Evolutionary conservation across 2,329 filamentous ascomycete species (phyloP).

Genomic region (Botrytis hyacinthi): DNA sequence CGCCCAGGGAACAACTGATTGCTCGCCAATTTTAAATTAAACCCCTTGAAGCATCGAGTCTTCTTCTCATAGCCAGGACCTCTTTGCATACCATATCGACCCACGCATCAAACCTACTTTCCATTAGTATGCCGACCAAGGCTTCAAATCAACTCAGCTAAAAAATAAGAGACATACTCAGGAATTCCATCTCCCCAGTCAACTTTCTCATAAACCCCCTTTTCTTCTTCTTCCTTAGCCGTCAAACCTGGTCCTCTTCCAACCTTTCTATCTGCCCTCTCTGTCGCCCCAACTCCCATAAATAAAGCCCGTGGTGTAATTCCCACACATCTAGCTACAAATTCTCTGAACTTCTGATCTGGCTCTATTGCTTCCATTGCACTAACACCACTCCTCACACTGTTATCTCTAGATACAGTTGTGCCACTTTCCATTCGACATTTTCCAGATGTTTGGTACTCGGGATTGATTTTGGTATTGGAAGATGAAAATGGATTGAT

Average conservation of each 20-base stretch:
- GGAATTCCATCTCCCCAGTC: slow-evolving; percentile 4
- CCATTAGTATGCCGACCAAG: not conserved
- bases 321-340: slow-evolving; percentile 7
- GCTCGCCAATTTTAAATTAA: not conserved
- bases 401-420: not conserved
- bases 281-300: slow-evolving; percentile 10
- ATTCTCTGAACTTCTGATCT: slow-evolving; percentile 11
- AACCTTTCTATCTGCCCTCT: not conserved
- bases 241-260: slow-evolving; percentile 7
- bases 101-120: slow-evolving; percentile 3
- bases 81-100: slow-evolving; percentile 19
- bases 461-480: not conserved
- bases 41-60: slow-evolving; percentile 6
- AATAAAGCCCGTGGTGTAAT: not conserved
- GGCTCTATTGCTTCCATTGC: slow-evolving; percentile 1
- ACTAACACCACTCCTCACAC: not conserved
- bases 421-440: not conserved
- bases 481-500: not conserved
- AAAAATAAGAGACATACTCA: not conserved
- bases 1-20: not conserved
- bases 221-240: slow-evolving; percentile 5
- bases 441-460: not conserved
- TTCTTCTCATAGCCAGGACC: slow-evolving; percentile 9
- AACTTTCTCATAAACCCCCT: not conserved
- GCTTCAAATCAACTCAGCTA: too few species aligned